These are phyloP conservation scores for Mucor racemosus DNA, from an alignment of 371 early-diverging fungal genomes.

Conservation along the genomic window DNA sequence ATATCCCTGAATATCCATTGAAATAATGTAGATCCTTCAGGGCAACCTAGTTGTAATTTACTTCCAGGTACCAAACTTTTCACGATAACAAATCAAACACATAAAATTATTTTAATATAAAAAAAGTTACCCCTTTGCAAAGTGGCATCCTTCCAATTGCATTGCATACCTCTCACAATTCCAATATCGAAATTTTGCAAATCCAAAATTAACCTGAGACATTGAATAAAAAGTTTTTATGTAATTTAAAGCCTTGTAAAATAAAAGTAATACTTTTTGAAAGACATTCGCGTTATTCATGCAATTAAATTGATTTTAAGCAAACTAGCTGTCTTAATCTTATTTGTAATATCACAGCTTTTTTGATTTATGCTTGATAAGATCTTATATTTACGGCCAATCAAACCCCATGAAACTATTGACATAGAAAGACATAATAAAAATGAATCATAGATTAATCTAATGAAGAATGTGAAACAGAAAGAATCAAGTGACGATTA, in stretches of 20 bases:
- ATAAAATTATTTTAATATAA: too few relatives aligned
- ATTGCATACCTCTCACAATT: too few relatives aligned
- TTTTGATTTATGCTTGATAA: slow-evolving; percentile 1
- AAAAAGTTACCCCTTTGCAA: too few relatives aligned
- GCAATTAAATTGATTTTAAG: too few relatives aligned
- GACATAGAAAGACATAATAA: neutral
- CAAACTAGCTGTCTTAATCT: neutral
- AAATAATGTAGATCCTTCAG: neutral
- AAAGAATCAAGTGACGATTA: neutral
- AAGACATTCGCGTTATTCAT: too few relatives aligned
- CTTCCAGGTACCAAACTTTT: neutral
- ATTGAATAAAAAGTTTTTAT: too few relatives aligned
- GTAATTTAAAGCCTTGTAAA: too few relatives aligned
- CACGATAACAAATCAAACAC: too few relatives aligned
- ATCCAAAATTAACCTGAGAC: too few relatives aligned
- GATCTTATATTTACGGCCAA: neutral
- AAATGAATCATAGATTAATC: slow-evolving; percentile 4
- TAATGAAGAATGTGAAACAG: slow-evolving; percentile 5
- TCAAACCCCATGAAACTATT: neutral
- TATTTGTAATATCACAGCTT: neutral
- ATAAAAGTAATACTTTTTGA: too few relatives aligned
- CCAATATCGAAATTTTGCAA: too few relatives aligned
- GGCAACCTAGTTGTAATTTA: neutral
- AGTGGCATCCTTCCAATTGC: too few relatives aligned
- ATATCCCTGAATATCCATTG: neutral